phyloP scores from a whole-genome alignment of 1,139 yeast genomes.

The Debaryomycetaceae sp. region DNA sequence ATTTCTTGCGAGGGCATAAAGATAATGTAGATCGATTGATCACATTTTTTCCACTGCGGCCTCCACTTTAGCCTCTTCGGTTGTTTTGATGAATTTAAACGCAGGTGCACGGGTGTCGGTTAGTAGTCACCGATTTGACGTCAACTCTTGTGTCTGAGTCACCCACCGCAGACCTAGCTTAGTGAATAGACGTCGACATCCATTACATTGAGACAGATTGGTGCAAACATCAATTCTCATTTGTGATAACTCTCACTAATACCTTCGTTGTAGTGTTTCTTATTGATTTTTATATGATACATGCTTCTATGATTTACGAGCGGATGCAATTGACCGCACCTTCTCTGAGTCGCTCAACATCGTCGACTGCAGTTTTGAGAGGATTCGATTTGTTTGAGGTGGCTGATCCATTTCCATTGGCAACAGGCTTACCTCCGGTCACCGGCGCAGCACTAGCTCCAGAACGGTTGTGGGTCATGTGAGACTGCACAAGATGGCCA shows the following conservation, averaged over 20 bases:
- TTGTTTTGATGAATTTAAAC: not conserved
- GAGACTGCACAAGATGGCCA: slow-evolving; percentile 96
- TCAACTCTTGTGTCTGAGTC: no score
- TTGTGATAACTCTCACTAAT: no score
- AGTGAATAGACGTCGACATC: no score
- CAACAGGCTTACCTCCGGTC: slow-evolving; percentile 10
- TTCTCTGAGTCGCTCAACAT: slow-evolving; percentile 55
- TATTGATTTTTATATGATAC: slow-evolving; percentile 3
- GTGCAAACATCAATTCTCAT: no score
- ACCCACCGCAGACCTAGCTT: no score
- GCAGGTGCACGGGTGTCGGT: slow-evolving; percentile 1
- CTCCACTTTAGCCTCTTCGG: no score
- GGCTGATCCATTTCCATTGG: slow-evolving; percentile 3
- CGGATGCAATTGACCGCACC: slow-evolving; percentile 72
- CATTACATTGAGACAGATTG: no score
- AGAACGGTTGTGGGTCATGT: slow-evolving; percentile 91
- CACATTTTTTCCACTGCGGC: slow-evolving; percentile 1
- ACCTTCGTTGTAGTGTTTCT: no score
- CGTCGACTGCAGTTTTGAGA: slow-evolving; percentile 21
- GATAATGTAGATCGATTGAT: no score
- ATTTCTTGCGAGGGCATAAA: slow-evolving; percentile 43
- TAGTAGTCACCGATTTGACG: no score
- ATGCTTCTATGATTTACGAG: slow-evolving; percentile 23
- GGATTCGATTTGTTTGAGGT: slow-evolving; percentile 7
- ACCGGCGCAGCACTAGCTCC: slow-evolving; percentile 38